phyloP scores from a whole-genome alignment of 2,329 filamentous ascomycete species.

The Neonectria sp. region DNA sequence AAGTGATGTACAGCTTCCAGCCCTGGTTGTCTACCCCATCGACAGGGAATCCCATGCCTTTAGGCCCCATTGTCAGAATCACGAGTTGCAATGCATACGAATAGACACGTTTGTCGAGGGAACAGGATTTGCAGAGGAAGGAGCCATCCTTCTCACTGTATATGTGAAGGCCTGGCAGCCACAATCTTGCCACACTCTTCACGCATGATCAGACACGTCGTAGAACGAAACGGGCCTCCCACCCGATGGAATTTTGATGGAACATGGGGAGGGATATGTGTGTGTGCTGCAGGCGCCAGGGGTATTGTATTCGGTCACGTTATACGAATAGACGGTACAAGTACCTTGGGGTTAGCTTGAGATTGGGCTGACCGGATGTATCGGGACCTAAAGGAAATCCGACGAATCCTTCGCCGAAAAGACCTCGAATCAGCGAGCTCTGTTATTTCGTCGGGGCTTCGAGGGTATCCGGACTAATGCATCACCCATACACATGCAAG shows the following conservation, averaged over 20 bases:
- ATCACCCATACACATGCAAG: not conserved
- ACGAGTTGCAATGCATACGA: not conserved
- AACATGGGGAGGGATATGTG: not conserved
- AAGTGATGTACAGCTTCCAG: slow-evolving; percentile 52
- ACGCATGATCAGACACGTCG: not conserved
- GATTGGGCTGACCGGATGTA: not conserved
- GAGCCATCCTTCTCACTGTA: not conserved
- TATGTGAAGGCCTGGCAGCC: not conserved
- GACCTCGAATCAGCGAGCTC: not conserved
- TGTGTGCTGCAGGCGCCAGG: not conserved
- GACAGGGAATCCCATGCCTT: slow-evolving; percentile 45
- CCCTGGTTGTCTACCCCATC: slow-evolving; percentile 54
- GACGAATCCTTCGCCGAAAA: not conserved
- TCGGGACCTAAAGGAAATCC: not conserved
- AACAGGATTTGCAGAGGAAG: not conserved
- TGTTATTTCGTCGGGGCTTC: not conserved
- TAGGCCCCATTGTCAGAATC: slow-evolving; percentile 27
- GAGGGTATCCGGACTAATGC: not conserved
- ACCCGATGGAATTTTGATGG: not conserved
- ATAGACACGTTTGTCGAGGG: not conserved
- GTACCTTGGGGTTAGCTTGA: not conserved
- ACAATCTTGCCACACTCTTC: not conserved
- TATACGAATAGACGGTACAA: not conserved
- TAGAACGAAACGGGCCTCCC: not conserved
- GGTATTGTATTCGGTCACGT: not conserved